Base-by-base conservation (phyloP, 2,329 filamentous ascomycete genomes). In the Xylaria sp. region DNA sequence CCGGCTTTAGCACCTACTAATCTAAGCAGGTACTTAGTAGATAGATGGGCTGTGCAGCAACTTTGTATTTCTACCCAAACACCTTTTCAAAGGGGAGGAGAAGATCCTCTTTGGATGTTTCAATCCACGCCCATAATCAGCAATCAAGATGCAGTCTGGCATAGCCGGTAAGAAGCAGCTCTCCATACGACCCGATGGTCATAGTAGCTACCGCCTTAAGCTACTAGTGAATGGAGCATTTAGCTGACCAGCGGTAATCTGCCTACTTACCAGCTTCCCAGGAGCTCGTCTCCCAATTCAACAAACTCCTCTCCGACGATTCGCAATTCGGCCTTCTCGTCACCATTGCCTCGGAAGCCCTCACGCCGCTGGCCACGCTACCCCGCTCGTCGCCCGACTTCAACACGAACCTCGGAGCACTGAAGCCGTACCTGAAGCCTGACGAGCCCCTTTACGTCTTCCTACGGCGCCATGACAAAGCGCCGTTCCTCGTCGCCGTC, bases 231-330 rank as follows among this genome's bases (percentile, higher is more conserved):
- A n/a, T n/a, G n/a, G n/a, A n/a, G n/a, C n/a, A n/a, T n/a, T n/a
- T n/a, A n/a, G 49, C 62, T 62, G 47, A 38, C 11, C 17, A 56
- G 33, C 63, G 47, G 47, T 25, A 27, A 36, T 15, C 22, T 17
- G 50, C 42, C 45, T 29, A 3, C 29, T 29, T n/a, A 6, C 25
- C 27, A 92, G 93, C 91, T 71, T 94, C 92, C 63, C 80, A 90
- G 80, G 92, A 95, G 84, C 90, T 96, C 69, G 86, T 89, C 77
- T 82, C 87, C 74, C 85, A 91, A 73, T 94, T 96, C 85, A 89
- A 88, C 80, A 82, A 81, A 67, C 85, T 96, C 76, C 85, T 93
- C 70, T 84, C 85, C 55, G 86, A 86, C 57, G 77, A 84, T 61
- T 80, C 83, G 56, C 84, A 89, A 71, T 91, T 93, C 72, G 92